phyloP scores from a whole-genome alignment of 2,329 filamentous ascomycete genomes.

The Pseudogymnoascus sp. region DNA sequence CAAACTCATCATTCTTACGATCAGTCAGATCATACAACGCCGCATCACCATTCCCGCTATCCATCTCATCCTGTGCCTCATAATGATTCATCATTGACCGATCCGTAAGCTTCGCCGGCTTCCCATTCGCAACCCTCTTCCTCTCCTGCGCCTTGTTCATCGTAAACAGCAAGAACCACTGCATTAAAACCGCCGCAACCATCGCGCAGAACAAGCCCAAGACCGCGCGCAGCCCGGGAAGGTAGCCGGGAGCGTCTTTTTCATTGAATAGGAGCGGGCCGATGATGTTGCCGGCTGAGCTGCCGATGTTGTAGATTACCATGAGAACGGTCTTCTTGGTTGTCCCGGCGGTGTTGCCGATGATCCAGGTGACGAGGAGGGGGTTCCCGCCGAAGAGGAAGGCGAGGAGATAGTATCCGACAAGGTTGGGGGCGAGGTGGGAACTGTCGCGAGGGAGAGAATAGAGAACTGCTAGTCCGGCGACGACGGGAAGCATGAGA shows the following conservation, averaged over 20 bases:
- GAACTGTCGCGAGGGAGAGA: constrained; percentile 39
- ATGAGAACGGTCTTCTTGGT: constrained; percentile 61
- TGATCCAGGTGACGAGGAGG: constrained; percentile 59
- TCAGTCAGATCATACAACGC: constrained; percentile 56
- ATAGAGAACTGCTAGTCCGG: constrained; percentile 51
- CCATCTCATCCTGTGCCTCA: constrained; percentile 28
- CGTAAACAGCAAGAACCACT: constrained; percentile 46
- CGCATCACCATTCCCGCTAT: constrained; percentile 35
- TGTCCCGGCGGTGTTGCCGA: constrained; percentile 59
- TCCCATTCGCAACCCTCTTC: constrained; percentile 50
- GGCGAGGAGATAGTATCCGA: constrained; percentile 57
- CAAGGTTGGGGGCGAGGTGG: constrained; percentile 43
- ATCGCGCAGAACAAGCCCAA: constrained; percentile 48
- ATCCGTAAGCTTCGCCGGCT: constrained; percentile 51
- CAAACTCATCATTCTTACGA: constrained; percentile 61
- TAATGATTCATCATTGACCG: constrained; percentile 52
- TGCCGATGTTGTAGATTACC: constrained; percentile 55
- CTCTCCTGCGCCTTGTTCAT: constrained; percentile 50
- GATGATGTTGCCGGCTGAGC: constrained; percentile 58
- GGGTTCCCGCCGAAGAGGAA: constrained; percentile 61
- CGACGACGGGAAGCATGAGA: constrained; percentile 52
- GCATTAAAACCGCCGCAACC: constrained; percentile 43
- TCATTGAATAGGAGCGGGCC: constrained; percentile 55
- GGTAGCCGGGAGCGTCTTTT: constrained; percentile 50
- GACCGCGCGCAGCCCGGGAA: constrained; percentile 47